These are phyloP conservation scores for Rusavskia elegans DNA, from an alignment of 495 filamentous ascomycete genomes.

Conservation along the genomic window DNA sequence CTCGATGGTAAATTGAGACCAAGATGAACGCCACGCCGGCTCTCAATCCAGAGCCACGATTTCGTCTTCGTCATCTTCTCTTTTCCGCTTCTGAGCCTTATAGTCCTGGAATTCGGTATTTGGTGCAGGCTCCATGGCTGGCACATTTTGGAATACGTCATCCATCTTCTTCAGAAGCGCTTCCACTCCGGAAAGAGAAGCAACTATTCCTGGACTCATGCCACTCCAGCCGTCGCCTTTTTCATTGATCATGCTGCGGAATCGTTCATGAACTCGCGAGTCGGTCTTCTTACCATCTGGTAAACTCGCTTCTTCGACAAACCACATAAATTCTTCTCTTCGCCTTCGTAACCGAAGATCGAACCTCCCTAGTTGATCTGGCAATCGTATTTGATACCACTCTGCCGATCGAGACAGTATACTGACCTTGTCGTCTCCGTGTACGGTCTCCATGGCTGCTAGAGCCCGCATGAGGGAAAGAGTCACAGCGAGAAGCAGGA, in stretches of 20 bases:
- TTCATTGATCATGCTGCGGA: slow-evolving; percentile 20
- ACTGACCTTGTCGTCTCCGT: slow-evolving; percentile 1
- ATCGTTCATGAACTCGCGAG: slow-evolving; percentile 1
- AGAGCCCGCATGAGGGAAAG: slow-evolving; percentile 55
- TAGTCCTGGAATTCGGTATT: background rate
- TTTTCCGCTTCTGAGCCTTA: background rate
- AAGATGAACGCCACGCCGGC: no score
- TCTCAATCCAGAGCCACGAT: slow-evolving; percentile 1
- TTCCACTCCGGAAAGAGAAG: slow-evolving; percentile 23
- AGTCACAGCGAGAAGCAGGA: slow-evolving; percentile 40
- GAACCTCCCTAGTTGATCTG: slow-evolving; percentile 21
- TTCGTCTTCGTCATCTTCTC: background rate
- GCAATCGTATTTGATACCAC: slow-evolving; percentile 29
- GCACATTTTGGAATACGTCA: slow-evolving; percentile 4
- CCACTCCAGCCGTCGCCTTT: slow-evolving; percentile 34
- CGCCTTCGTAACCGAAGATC: slow-evolving; percentile 19
- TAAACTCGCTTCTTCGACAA: slow-evolving; percentile 21
- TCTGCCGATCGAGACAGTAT: slow-evolving; percentile 23
- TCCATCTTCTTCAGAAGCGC: slow-evolving; percentile 19
- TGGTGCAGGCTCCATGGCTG: background rate
- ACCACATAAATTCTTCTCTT: slow-evolving; percentile 23
- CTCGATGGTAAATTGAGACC: no score
- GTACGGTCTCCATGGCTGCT: slow-evolving; percentile 25
- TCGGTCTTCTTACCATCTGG: slow-evolving; percentile 13
- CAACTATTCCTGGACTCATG: slow-evolving; percentile 28